phyloP scores from a whole-genome alignment of 805 yeast genomes.

The Saturnispora saitoi region DNA sequence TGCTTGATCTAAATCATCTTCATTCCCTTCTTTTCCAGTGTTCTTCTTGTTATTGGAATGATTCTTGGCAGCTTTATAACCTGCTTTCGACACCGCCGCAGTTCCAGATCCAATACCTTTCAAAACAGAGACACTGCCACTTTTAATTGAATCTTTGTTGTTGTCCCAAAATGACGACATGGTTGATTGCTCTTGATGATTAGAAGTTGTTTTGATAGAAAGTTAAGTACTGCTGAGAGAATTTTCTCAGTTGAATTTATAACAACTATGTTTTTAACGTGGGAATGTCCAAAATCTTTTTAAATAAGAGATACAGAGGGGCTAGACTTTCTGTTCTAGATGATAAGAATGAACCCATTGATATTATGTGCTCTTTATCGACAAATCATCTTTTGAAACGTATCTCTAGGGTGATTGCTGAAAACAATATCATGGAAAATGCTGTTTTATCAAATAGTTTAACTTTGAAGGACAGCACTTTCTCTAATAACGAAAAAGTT shows the following conservation, averaged over 20 bases:
- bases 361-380: slow-evolving; percentile 18
- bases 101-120: slow-evolving; percentile 46
- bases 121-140: slow-evolving; percentile 40
- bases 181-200: slow-evolving; percentile 21
- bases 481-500: slow-evolving; percentile 18
- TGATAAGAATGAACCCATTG: slow-evolving; percentile 13
- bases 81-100: slow-evolving; percentile 40
- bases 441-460: not conserved
- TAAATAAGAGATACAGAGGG: slow-evolving; percentile 19
- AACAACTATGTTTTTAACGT: not conserved
- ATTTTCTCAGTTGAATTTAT: not conserved
- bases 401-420: slow-evolving; percentile 18
- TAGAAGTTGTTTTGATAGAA: not conserved
- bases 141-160: slow-evolving; percentile 43
- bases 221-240: not conserved
- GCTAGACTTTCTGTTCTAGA: slow-evolving; percentile 15
- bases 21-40: slow-evolving; percentile 12
- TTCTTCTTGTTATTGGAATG: slow-evolving; percentile 23
- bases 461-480: not conserved
- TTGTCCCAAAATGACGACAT: slow-evolving; percentile 40
- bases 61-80: slow-evolving; percentile 38
- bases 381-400: slow-evolving; percentile 15
- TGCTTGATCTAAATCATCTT: slow-evolving; percentile 5
- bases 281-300: slow-evolving; percentile 25
- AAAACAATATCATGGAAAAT: slow-evolving; percentile 17